These are phyloP conservation scores for Friedmanniomyces simplex DNA, from an alignment of 495 filamentous ascomycete genomes.

Conservation along the genomic window DNA sequence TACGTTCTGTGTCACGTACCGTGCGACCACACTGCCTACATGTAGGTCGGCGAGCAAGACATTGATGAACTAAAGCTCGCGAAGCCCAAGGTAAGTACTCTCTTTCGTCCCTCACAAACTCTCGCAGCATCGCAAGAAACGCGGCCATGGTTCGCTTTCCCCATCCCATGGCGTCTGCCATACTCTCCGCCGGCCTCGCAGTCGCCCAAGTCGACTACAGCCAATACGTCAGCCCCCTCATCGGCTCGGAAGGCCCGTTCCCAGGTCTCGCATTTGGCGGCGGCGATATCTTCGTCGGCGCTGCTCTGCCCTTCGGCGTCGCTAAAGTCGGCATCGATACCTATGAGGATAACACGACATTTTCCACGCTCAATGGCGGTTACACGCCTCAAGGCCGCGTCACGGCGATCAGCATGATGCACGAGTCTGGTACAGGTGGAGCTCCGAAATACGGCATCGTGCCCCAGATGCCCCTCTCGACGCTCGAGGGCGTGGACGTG, in stretches of 20 bases:
- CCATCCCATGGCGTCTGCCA: not conserved
- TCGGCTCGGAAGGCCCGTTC: constrained; percentile 28
- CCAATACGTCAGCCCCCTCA: constrained; percentile 31
- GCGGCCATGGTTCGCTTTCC: too few species aligned
- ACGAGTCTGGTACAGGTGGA: constrained; percentile 31
- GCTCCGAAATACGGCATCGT: constrained; percentile 31
- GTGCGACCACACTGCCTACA: not conserved
- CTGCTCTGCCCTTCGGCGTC: constrained; percentile 27
- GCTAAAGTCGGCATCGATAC: constrained; percentile 32
- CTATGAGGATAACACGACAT: constrained; percentile 25
- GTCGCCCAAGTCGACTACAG: constrained; percentile 22
- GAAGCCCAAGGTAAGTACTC: not conserved
- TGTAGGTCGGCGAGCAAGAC: not conserved
- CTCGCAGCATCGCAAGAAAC: too few species aligned
- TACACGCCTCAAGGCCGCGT: constrained; percentile 29
- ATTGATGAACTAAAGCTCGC: too few species aligned
- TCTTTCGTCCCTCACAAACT: too few species aligned
- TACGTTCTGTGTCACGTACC: not conserved
- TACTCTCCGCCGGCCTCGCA: not conserved
- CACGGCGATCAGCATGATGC: constrained; percentile 29
- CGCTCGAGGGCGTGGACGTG: constrained; percentile 22
- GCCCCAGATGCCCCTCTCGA: constrained; percentile 29
- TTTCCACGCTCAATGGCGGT: constrained; percentile 29
- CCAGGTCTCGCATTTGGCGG: constrained; percentile 29
- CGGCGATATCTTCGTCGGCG: constrained; percentile 32